Conservation (phyloP, 495 filamentous ascomycete genomes). For the Monascus purpureus region DNA sequence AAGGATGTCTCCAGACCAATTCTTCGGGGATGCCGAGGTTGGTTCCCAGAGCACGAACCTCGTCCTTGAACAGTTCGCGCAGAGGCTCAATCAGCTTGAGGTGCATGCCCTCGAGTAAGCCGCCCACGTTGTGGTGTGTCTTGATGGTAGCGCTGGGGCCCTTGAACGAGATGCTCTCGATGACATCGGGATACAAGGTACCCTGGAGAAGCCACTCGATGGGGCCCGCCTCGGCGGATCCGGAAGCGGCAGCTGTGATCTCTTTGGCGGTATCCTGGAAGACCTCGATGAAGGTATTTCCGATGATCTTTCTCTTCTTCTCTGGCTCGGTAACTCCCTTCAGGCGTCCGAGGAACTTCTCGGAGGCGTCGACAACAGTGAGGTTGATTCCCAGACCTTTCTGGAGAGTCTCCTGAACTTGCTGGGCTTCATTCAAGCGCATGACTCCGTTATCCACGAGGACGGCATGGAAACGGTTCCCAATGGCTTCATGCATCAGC, state of each 20-base stretch:
- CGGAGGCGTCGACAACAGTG: conserved; percentile 68
- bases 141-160: conserved; percentile 75
- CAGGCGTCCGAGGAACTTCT: conserved; percentile 59
- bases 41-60: conserved; percentile 59
- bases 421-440: conserved; percentile 69
- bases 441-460: conserved; percentile 82
- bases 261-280: conserved; percentile 70
- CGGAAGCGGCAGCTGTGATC: conserved; percentile 54
- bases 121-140: conserved; percentile 77
- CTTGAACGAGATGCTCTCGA: conserved; percentile 71
- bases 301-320: conserved; percentile 89
- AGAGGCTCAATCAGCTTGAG: conserved; percentile 71
- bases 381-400: conserved; percentile 79
- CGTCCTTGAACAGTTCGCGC: conserved; percentile 70
- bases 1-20: conserved; percentile 73
- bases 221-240: conserved; percentile 45
- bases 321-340: conserved; percentile 73
- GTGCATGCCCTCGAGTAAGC: conserved; percentile 42
- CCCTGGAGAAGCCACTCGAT: conserved; percentile 81
- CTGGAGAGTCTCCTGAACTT: conserved; percentile 61
- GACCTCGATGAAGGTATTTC: conserved; percentile 70
- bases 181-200: conserved; percentile 70
- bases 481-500: conserved; percentile 73
- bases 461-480: conserved; percentile 77
- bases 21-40: conserved; percentile 63